Conservation (phyloP, 2,329 filamentous ascomycete species). For the Myriosclerotinia scirpicola region DNA sequence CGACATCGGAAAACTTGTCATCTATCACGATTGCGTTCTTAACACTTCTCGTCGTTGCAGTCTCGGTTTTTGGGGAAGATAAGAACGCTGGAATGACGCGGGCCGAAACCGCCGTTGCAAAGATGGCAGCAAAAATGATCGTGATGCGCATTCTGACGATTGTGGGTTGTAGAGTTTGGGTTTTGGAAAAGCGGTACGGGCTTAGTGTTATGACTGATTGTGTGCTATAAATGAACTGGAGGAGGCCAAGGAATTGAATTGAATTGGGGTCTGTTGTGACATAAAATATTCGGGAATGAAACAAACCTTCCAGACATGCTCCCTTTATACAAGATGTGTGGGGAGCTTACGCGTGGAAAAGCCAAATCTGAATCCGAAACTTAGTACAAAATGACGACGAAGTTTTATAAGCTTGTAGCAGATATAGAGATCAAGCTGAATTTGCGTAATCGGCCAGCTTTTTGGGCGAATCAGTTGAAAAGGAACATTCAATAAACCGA, state of each 20-base stretch:
- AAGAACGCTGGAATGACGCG: constrained; percentile 28
- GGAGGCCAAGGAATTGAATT: background rate
- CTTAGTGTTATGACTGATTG: background rate
- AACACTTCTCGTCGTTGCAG: background rate
- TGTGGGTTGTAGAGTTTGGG: background rate
- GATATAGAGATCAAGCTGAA: background rate
- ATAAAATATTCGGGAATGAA: background rate
- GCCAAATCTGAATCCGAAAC: background rate
- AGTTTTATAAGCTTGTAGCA: background rate
- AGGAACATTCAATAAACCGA: background rate
- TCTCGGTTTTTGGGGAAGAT: background rate
- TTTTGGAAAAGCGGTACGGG: too few relatives aligned
- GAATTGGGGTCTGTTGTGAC: background rate
- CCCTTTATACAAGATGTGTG: background rate
- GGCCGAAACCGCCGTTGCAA: constrained; percentile 19
- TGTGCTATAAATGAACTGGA: too few relatives aligned
- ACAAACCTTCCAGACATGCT: background rate
- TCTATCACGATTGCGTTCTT: background rate
- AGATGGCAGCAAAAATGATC: constrained; percentile 17
- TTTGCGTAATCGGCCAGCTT: background rate
- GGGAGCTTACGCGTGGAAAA: background rate
- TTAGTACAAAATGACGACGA: background rate
- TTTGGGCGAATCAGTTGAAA: background rate
- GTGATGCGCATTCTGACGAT: constrained; percentile 24
- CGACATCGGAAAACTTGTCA: background rate